phyloP scores from a whole-genome alignment of 2,329 filamentous ascomycete genomes.

The Aspergillus clavatus region DNA sequence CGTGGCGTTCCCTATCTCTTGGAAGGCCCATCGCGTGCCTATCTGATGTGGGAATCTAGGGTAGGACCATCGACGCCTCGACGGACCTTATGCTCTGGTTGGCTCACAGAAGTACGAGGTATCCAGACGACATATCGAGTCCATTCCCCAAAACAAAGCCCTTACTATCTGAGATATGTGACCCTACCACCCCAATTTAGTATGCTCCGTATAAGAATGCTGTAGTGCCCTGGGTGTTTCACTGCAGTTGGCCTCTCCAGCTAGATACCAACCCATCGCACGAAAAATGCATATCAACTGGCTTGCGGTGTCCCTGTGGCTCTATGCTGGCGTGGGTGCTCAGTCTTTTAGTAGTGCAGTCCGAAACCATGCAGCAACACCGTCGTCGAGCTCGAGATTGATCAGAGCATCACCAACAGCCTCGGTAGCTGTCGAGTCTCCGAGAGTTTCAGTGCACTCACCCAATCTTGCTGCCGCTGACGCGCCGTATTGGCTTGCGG shows the following conservation, averaged over 20 bases:
- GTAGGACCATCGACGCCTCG: not conserved
- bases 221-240: not conserved
- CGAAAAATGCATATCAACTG: not conserved
- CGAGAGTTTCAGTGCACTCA: not conserved
- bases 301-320: not conserved
- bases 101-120: not conserved
- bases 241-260: not conserved
- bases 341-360: not conserved
- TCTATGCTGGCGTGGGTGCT: not conserved
- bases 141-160: not conserved
- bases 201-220: not conserved
- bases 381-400: not conserved
- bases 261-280: too few species aligned
- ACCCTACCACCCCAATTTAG: not conserved
- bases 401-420: not conserved
- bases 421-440: not conserved
- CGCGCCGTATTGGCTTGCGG: constrained; percentile 27
- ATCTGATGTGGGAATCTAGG: not conserved
- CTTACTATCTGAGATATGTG: not conserved
- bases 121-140: not conserved
- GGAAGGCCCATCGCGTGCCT: not conserved
- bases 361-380: not conserved
- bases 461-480: not conserved
- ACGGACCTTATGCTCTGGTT: not conserved
- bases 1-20: not conserved